phyloP scores from a whole-genome alignment of 331 rosid genomes.

The Acacia concinna region DNA sequence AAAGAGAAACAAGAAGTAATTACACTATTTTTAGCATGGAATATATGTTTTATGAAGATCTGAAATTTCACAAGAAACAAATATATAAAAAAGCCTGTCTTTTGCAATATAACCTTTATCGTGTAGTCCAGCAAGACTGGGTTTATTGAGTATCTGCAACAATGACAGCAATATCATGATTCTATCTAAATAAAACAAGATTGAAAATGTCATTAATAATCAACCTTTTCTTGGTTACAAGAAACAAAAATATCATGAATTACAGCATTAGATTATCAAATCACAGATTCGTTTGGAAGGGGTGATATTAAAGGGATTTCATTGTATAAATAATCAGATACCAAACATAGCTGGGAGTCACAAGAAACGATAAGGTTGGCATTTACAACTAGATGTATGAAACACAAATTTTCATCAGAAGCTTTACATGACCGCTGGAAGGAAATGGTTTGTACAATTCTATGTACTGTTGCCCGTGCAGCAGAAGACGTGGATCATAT shows the following conservation, averaged over 20 bases:
- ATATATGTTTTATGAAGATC: constrained; percentile 21
- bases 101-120: constrained; percentile 71
- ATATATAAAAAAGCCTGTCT: constrained; percentile 29
- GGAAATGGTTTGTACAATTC: constrained; percentile 84
- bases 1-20: not conserved
- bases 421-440: constrained; percentile 70
- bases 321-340: not conserved
- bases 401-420: constrained; percentile 31
- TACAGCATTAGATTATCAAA: constrained; percentile 13
- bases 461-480: constrained; percentile 95
- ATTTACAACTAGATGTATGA: constrained; percentile 21
- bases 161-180: constrained; percentile 29
- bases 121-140: constrained; percentile 84
- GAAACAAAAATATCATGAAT: not conserved
- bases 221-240: not conserved
- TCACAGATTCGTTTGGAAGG: not conserved
- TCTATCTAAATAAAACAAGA: constrained; percentile 29
- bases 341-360: constrained; percentile 1
- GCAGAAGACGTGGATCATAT: constrained; percentile 80
- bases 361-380: constrained; percentile 11
- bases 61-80: constrained; percentile 28
- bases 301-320: not conserved
- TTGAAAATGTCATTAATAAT: constrained; percentile 1
- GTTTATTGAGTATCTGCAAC: constrained; percentile 65
- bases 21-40: not conserved